Percentiles rank a stretch among this genome's conserved stretches.
These are phyloP conservation scores for Leccinellum albellum DNA, from an alignment of 768 basidiomycete species.

Conservation along the genomic window DNA sequence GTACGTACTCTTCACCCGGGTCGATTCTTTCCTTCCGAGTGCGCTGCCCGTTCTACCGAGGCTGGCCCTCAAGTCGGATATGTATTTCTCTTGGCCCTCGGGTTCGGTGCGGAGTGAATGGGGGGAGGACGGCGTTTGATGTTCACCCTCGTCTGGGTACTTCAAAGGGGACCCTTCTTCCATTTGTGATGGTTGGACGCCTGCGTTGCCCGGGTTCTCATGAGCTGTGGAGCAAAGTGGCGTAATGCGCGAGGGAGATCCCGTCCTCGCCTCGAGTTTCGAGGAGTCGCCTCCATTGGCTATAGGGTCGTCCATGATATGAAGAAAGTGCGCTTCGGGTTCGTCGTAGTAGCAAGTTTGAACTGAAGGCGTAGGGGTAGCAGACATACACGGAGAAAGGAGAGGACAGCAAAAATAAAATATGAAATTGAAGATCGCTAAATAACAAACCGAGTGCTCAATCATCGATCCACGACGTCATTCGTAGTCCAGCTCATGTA, in stretches of 20 bases:
- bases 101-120: conserved; percentile 23
- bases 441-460: conserved; percentile 17
- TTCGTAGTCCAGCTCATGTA: conserved; percentile 3
- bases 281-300: background rate
- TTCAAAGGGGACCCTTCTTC: background rate
- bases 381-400: conserved; percentile 11
- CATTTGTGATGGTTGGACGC: background rate
- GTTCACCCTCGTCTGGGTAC: background rate
- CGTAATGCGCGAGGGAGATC: background rate
- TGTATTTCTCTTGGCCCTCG: conserved; percentile 2
- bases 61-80: background rate
- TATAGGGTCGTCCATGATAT: background rate
- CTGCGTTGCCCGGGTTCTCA: background rate
- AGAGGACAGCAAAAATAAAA: background rate
- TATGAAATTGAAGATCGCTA: conserved; percentile 10
- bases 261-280: background rate
- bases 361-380: conserved; percentile 17
- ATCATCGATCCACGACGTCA: conserved; percentile 13
- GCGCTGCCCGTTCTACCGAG: background rate
- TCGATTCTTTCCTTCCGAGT: conserved; percentile 20
- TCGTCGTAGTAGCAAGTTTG: conserved; percentile 46
- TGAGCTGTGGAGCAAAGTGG: background rate
- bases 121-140: conserved; percentile 15
- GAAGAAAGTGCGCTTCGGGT: conserved; percentile 29
- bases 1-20: conserved; percentile 17